Base-by-base conservation (phyloP, 768 basidiomycete genomes). In the Crucibulum laeve region DNA sequence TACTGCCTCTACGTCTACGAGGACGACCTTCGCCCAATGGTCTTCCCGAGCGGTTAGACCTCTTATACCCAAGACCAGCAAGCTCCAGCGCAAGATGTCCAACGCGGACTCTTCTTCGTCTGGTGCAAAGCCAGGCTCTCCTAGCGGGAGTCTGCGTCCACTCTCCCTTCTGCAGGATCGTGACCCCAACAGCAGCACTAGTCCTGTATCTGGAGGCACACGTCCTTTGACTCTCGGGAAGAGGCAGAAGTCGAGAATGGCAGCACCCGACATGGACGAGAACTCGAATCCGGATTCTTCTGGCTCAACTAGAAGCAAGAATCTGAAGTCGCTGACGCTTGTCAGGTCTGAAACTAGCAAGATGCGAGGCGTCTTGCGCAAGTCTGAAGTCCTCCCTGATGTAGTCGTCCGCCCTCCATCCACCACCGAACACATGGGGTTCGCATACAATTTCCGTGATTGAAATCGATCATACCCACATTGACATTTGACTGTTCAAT, bases 391-490 rank as follows among this genome's bases (percentile, higher is more conserved):
- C 40, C 61, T 84, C 23, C 82, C 83, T 24, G 70, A 75, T 30
- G 79, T 84, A 22, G 69, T 82, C 43, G 70, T 84, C 42, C 69
- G 81, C 15, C 80, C 81, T 7, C 81, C 81, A 11, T 84, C 80
- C 8, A 66, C 60, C 35, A 64, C 60, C 48, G 69, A 77, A 38
- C 69, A 71, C 47, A 63, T 61, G 43, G 70, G 58, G 15, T 71
- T 68, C 42, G 63, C 61, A 36, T 74, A 76, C 49, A 65, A 52
- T 46, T 76, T 75, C 62, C 61, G 65, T 59, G 60, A 62, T 55
- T 66, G 56, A 62, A 59, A 38, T 43, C 45, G 21, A 30, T 47
- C 49, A 47, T 38, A 40, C 37, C 46, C 43, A 36, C 40, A 18
- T 48, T 47, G 45, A 36, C 19, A n/a, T n/a, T n/a, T n/a, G n/a